These are phyloP conservation scores for Leccinum imitatum DNA, from an alignment of 768 basidiomycete species.

Conservation along the genomic window DNA sequence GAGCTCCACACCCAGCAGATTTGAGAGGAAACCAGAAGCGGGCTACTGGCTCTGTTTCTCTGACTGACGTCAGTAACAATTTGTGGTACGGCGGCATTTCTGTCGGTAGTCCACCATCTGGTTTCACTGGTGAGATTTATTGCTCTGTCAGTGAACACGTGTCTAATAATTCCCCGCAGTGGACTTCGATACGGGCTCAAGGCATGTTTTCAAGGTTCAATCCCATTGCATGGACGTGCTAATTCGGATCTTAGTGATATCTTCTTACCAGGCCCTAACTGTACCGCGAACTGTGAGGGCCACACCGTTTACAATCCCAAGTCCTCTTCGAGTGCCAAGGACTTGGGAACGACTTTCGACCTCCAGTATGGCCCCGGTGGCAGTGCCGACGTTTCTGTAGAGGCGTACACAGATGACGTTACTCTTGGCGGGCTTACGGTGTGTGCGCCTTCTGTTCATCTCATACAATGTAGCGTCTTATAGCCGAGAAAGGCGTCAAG, in stretches of 20 bases:
- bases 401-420: conserved; percentile 12
- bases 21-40: background rate
- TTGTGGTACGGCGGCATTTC: conserved; percentile 15
- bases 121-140: background rate
- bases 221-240: background rate
- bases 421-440: conserved; percentile 14
- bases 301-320: conserved; percentile 35
- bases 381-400: background rate
- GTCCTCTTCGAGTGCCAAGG: conserved; percentile 9
- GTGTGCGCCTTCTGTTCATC: background rate
- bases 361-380: background rate
- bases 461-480: conserved; percentile 1
- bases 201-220: background rate
- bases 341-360: conserved; percentile 1
- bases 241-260: conserved; percentile 19
- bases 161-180: background rate
- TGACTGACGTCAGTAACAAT: background rate
- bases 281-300: conserved; percentile 24
- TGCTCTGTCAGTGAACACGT: background rate
- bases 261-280: conserved; percentile 27
- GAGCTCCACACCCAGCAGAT: background rate
- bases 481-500: conserved; percentile 2
- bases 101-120: conserved; percentile 3
- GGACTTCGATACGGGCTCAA: conserved; percentile 8
- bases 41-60: background rate